Evolutionary conservation across 192 early-diverging fungal species (phyloP), one percentile per base, ranked within the genome.

Genomic region (Powellomyces hirtus): DNA sequence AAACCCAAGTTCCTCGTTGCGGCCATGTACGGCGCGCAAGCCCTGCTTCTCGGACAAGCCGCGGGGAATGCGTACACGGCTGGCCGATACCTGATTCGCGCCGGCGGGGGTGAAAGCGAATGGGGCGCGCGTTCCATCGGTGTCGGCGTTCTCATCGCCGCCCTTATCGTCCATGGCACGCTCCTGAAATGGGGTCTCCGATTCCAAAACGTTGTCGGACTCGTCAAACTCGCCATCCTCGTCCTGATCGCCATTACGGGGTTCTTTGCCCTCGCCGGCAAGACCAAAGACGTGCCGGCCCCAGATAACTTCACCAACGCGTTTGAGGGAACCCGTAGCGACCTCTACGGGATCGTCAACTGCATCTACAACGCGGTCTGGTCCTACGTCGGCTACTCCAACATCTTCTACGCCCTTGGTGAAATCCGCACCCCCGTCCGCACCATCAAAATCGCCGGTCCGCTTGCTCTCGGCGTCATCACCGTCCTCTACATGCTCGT

Each of bases 391-490:
- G 82, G 85, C 13, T 89, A 88, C 86, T 87, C 88, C 36, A 93
- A 91, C 61, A 70, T 92, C 18, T 90, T 90, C 59, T 92, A 91
- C 67, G 86, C 89, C 45, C 84, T 91, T 45, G 90, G 89, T 45
- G 93, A 95, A 80, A 89, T 95, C 81, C 88, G 59, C 16, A 78
- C 85, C 46, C 93, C 93, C 30, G 81, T 87, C 6, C 84, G 86
- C 30, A 93, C 92, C 63, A 73, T 94, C 40, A 91, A 91, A 14
- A 84, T 86, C 61, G 89, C 92, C 4, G 89, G 90, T n/a, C 84
- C 90, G 62, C 82, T 89, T 18, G 88, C 91, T 0, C 81, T 95
- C 18, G 83, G 81, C 4, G 72, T 90, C 34, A 87, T 90, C 29
- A 85, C 90, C 1, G 46, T 88, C 16, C 85, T 88, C 26, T 95